Conservation (phyloP, 306 rosid genomes). For the Fragaria ananassa region DNA sequence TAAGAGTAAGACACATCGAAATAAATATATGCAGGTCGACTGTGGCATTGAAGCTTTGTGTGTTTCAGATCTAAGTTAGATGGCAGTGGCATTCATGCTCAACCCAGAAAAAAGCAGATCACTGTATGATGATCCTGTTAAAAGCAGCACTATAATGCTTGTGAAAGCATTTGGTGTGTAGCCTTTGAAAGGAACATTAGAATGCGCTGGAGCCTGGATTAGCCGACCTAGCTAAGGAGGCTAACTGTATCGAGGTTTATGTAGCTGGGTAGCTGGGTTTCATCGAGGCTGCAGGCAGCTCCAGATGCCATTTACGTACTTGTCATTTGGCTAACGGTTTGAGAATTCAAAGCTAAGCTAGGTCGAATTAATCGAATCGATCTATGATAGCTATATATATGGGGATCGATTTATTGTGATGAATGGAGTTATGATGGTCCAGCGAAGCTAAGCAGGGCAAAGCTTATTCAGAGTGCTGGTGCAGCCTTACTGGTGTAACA, state of each 20-base stretch:
- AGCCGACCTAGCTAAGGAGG: slow-evolving; percentile 6
- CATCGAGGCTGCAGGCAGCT: neutral
- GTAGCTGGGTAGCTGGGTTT: slow-evolving; percentile 22
- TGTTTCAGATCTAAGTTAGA: neutral
- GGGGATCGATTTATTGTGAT: neutral
- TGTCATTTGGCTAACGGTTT: slow-evolving; percentile 58
- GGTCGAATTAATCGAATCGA: neutral
- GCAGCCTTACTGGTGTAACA: slow-evolving; percentile 52
- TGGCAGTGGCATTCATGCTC: neutral
- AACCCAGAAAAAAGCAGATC: neutral
- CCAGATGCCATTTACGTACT: slow-evolving; percentile 37
- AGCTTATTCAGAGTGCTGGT: neutral
- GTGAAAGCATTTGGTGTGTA: slow-evolving; percentile 29
- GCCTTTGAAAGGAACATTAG: slow-evolving; percentile 31
- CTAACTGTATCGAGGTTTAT: neutral
- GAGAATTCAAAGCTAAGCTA: slow-evolving; percentile 24
- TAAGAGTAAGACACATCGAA: neutral
- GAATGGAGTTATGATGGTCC: slow-evolving; percentile 21
- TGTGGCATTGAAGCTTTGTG: neutral
- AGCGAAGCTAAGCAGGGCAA: slow-evolving; percentile 20
- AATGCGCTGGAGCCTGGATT: slow-evolving; percentile 19
- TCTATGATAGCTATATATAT: neutral
- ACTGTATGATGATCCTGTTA: neutral
- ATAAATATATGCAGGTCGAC: neutral
- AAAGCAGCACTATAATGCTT: slow-evolving; percentile 24